Base-by-base conservation (phyloP, 768 basidiomycete genomes). In the Rhodotorula kratochvilovae region DNA sequence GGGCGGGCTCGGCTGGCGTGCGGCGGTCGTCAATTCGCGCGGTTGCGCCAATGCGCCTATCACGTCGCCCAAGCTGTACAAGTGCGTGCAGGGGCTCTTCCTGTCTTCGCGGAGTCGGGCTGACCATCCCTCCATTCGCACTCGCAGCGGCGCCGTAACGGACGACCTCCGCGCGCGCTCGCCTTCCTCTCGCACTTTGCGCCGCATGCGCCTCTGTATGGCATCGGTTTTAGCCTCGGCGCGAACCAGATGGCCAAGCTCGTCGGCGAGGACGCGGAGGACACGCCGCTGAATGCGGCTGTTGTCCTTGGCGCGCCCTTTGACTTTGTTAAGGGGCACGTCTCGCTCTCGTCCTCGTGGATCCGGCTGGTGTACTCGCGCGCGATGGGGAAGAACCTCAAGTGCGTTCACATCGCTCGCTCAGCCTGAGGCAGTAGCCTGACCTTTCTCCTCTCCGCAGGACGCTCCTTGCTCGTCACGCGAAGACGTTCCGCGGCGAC, bases 211-310 rank as follows among this genome's bases (percentile, higher is more conserved):
- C 90, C 89, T 7, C 82, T 97, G 48, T 81, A 95, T 27, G 95
- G 90, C 23, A 81, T 96, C 17, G 92, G 94, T 13, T 98, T 95
- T 83, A 96, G 92, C 8, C 85, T 99, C 48, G 96, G 95, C 54
- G 90, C 93, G 54, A 92, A 91, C 79, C 89, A 97, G 46, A 81
- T 98, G 76, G 89, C 92, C 45, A 85, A 91, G 72, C 96, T 96
- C 80, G 66, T 67, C 27, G 74, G 71, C 23, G 74, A 72, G 7
- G 58, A 63, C 16, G 66, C 55, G 10, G 68, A 63, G 17, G 42
- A 36, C 25, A 64, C 68, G 4, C 71, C 68, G 8, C 79, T 92
- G 43, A 80, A 80, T 63, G 86, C 87, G 8, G 89, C 86, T 42
- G 88, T 87, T 81, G 86, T 84, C 27, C 81, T 92, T 27, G 90